Evolutionary conservation across 2,329 filamentous ascomycete species (phyloP), one percentile per base, ranked within the genome.

Genomic region (Ophiostoma sp.): DNA sequence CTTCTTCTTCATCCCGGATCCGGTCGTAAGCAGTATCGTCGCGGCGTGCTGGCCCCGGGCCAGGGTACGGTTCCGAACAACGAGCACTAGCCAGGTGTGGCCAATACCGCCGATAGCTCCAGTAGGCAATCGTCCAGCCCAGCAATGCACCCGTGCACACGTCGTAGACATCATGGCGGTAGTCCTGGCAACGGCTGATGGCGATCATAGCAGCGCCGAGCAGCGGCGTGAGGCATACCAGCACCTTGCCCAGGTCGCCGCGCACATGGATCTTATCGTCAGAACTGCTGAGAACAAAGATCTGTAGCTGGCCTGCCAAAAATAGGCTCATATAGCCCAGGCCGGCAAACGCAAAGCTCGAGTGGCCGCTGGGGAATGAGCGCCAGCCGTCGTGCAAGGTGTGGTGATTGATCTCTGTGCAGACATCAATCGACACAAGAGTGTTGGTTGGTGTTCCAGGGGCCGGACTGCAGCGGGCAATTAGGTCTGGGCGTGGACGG

Each of bases 371-470:
- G 0, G 92, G 92, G 75, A 95, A 96, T 31, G 89, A 92, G 60
- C 92, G 87, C 89, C 91, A 94, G 20, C 92, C 92, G 75, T 96
- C 92, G 73, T 95, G 90, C 4, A 96, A 83, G 1, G 83, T 82
- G 77, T 92, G 89, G 72, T 87, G 85, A 75, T 88, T 79, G 1
- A 86, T 85, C 75, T 93, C 85, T 13, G 90, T 94, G 81, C 92
- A 96, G 2, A 94, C 86, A 41, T 86, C 83, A 67, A 89, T 86
- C 20, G 85, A 87, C 52, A 91, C 88, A 1, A 90, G 82, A 4
- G 79, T 78, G 73, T 85, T 76, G 6, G 76, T 77, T 57, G 83
- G 81, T 2, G 86, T 86, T 44, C 79, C 81, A 0, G 76, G 41
- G 0, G 76, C 80, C 0, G 95, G 94, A 73, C 91, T 89, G 80